Conservation (phyloP, 2,329 filamentous ascomycete genomes). For the Fusarium xyrophilum region DNA sequence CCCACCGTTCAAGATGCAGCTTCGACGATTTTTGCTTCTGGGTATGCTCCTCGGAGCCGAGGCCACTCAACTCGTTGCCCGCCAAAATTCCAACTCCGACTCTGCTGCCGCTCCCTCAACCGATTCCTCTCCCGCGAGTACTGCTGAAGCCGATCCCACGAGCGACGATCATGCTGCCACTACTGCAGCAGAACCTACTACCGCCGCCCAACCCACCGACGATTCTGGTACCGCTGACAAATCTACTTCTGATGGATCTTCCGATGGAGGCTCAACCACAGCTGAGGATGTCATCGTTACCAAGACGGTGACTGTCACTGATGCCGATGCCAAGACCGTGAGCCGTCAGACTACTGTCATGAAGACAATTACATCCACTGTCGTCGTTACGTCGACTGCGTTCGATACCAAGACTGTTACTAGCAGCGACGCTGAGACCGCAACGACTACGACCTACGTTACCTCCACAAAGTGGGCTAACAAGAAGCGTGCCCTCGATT, state of each 20-base stretch:
- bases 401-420: slow-evolving; percentile 50
- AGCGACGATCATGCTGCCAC: slow-evolving; percentile 1
- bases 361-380: slow-evolving; percentile 43
- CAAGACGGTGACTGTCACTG: slow-evolving; percentile 44
- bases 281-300: slow-evolving; percentile 42
- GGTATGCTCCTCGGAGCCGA: slow-evolving; percentile 39
- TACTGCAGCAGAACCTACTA: slow-evolving; percentile 19
- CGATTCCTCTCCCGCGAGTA: slow-evolving; percentile 5
- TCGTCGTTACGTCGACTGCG: slow-evolving; percentile 46
- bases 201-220: slow-evolving; percentile 8
- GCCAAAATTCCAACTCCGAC: slow-evolving; percentile 23
- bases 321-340: slow-evolving; percentile 38
- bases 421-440: slow-evolving; percentile 45
- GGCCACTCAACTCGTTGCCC: slow-evolving; percentile 24
- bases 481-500: slow-evolving; percentile 44
- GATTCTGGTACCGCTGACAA: slow-evolving; percentile 7
- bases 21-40: slow-evolving; percentile 37
- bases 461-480: slow-evolving; percentile 47
- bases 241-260: not conserved
- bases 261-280: not conserved
- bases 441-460: slow-evolving; percentile 47
- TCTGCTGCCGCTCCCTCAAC: not conserved
- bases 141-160: slow-evolving; percentile 4
- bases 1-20: slow-evolving; percentile 33
- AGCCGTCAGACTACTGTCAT: slow-evolving; percentile 43